Conservation (phyloP, 768 basidiomycete genomes). For the Dictyophora rubrovolvata region DNA sequence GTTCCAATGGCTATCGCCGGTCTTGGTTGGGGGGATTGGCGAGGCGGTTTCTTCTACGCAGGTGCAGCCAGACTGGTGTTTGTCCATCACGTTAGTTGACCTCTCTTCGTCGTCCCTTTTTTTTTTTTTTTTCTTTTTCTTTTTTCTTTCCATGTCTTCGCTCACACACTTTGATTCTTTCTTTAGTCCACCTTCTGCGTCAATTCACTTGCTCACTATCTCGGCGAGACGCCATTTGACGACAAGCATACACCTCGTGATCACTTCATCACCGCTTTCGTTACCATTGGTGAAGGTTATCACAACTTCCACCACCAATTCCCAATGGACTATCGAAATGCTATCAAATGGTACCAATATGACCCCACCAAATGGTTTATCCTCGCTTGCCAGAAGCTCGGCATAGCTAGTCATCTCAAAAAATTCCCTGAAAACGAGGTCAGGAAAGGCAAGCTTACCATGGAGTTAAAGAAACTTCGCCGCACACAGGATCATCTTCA, state of each 20-base stretch:
- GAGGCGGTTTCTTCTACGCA: conserved; percentile 81
- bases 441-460: conserved; percentile 83
- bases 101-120: no score
- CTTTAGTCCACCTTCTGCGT: conserved; percentile 90
- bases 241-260: conserved; percentile 92
- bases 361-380: conserved; percentile 95
- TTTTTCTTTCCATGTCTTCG: neutral
- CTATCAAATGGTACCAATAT: conserved; percentile 91
- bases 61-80: conserved; percentile 69
- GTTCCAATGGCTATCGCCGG: conserved; percentile 74
- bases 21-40: conserved; percentile 74
- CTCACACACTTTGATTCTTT: neutral
- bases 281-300: conserved; percentile 92
- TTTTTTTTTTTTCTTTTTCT: conserved; percentile 8
- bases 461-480: conserved; percentile 84
- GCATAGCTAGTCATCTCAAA: conserved; percentile 65
- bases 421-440: conserved; percentile 63
- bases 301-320: conserved; percentile 98
- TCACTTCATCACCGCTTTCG: conserved; percentile 80
- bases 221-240: conserved; percentile 87
- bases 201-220: conserved; percentile 94
- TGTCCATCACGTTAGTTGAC: conserved; percentile 72
- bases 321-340: conserved; percentile 96
- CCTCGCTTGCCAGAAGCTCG: conserved; percentile 44
- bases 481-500: conserved; percentile 62